A percentile compares a stretch with the other conserved stretches of the same genome.
Conservation (phyloP, 2,329 filamentous ascomycete species). For the Fonsecaea multimorphosa region DNA sequence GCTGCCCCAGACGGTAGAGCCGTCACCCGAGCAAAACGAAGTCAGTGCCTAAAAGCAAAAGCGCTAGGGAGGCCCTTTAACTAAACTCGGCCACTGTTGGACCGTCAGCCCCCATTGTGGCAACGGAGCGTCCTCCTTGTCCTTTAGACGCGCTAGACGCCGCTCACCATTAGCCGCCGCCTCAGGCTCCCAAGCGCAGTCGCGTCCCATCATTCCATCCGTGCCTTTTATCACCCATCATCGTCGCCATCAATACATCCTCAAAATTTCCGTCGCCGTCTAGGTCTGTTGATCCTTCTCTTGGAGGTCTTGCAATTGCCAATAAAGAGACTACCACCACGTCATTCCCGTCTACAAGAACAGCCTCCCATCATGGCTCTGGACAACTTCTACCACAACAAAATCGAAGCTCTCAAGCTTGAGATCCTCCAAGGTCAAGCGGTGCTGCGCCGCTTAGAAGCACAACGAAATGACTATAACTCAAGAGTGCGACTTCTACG, state of each 20-base stretch:
- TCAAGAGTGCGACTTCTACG: slow-evolving; percentile 91
- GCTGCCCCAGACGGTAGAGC: background rate
- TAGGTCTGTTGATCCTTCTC: background rate
- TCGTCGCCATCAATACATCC: slow-evolving; percentile 21
- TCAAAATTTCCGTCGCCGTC: background rate
- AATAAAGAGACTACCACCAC: background rate
- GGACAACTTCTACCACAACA: slow-evolving; percentile 99
- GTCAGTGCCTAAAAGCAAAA: background rate
- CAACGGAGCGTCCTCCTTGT: background rate
- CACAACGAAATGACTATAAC: slow-evolving; percentile 99
- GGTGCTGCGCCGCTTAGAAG: slow-evolving; percentile 90
- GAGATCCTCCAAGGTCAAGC: slow-evolving; percentile 99
- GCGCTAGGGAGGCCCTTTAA: background rate
- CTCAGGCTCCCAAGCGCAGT: slow-evolving; percentile 25
- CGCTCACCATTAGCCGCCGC: slow-evolving; percentile 2
- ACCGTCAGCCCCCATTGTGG: background rate
- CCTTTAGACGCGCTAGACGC: slow-evolving; percentile 18
- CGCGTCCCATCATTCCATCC: slow-evolving; percentile 22
- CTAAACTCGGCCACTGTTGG: background rate
- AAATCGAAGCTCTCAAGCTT: slow-evolving; percentile 99
- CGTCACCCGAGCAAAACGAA: background rate
- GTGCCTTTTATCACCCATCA: slow-evolving; percentile 37
- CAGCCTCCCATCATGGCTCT: slow-evolving; percentile 78
- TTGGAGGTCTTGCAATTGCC: background rate
- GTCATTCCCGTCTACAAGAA: background rate